Evolutionary conservation across 371 early-diverging fungal species (phyloP).

Genomic region (Batkoa obscura): DNA sequence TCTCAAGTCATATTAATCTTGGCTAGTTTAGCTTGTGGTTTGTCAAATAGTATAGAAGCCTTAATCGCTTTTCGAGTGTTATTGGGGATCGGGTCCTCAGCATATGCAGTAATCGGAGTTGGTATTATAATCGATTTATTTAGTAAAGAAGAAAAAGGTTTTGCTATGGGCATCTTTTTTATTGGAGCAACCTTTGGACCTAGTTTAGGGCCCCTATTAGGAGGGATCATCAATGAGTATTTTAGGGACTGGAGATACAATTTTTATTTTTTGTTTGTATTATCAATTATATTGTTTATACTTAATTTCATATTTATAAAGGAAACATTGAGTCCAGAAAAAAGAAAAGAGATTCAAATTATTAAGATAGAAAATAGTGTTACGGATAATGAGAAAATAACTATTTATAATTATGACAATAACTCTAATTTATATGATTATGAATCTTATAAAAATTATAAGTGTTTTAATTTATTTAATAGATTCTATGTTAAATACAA

Average conservation of each 20-base stretch:
- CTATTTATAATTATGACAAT: too few relatives aligned
- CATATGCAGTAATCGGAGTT: constrained; percentile 47
- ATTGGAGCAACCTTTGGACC: constrained; percentile 34
- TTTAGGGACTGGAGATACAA: background rate
- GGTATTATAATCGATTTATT: constrained; percentile 39
- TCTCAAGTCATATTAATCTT: constrained; percentile 29
- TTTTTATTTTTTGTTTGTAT: background rate
- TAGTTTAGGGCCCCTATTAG: constrained; percentile 19
- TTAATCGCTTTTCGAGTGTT: constrained; percentile 39
- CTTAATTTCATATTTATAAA: background rate
- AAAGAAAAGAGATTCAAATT: too few relatives aligned
- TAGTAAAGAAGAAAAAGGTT: constrained; percentile 18
- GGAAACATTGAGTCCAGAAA: background rate
- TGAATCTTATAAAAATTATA: too few relatives aligned
- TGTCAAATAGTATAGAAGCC: constrained; percentile 22
- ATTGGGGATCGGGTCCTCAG: constrained; percentile 47
- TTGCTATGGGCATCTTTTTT: constrained; percentile 33
- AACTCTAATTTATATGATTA: too few relatives aligned
- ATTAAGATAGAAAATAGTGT: too few relatives aligned
- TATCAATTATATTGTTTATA: background rate
- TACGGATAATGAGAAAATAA: too few relatives aligned
- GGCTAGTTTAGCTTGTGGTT: constrained; percentile 39
- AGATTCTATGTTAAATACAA: too few relatives aligned
- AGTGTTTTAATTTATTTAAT: too few relatives aligned
- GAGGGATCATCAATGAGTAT: constrained; percentile 9